Base-by-base conservation (phyloP, 2,329 filamentous ascomycete genomes). In the Tetracladium maxilliforme region DNA sequence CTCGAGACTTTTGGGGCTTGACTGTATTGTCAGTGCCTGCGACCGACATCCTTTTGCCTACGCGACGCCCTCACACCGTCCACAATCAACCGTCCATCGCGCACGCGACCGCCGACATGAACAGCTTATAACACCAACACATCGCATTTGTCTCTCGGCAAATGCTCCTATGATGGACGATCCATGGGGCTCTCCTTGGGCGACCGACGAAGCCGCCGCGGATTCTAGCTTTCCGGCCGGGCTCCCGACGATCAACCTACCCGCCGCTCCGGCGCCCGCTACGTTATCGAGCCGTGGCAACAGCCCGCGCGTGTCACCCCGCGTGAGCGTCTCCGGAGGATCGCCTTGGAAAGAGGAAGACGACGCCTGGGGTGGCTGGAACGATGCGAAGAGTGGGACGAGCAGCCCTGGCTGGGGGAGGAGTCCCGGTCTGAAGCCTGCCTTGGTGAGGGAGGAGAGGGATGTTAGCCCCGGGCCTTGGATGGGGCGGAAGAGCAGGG, bases 101-200 rank as follows among this genome's bases (percentile, higher is more conserved):
- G n/a, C n/a, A n/a, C n/a, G n/a, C n/a, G n/a, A n/a, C n/a, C n/a
- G n/a, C n/a, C n/a, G n/a, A n/a, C n/a, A n/a, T n/a, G n/a, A n/a
- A n/a, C n/a, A n/a, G n/a, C n/a, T n/a, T n/a, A n/a, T n/a, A n/a
- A n/a, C n/a, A n/a, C n/a, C n/a, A n/a, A n/a, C n/a, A n/a, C n/a
- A n/a, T n/a, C n/a, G n/a, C n/a, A n/a, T 16, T 25, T 22, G 16
- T 24, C 28, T 30, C 19, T 14, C 11, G 25, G 19, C 21, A 13
- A 23, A 10, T 13, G 14, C 25, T 25, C 16, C 30, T 24, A 29
- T 29, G 14, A 49, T 48, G 44, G 45, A 48, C 36, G 45, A 50
- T 34, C 41, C 44, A 30, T 51, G 47, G 47, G 44, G 45, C 34
- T 51, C 46, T 27, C 47, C 47, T 16, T 51, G 47, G 47, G 47